These are phyloP conservation scores for Phlegmacium glaucopus DNA, from an alignment of 768 basidiomycete species.

Conservation along the genomic window DNA sequence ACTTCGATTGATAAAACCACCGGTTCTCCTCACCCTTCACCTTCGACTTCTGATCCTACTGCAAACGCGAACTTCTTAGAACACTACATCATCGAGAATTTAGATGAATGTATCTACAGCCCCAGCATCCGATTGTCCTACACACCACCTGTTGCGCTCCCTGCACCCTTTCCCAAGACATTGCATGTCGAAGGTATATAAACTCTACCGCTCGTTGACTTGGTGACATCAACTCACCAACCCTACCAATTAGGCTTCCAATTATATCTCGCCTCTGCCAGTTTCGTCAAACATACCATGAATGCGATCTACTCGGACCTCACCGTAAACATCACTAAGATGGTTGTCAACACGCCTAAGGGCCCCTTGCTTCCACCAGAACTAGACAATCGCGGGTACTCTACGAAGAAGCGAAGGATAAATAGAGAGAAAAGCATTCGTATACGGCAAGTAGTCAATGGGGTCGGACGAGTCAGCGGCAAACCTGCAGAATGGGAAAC, in stretches of 20 bases:
- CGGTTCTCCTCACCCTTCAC: conserved; percentile 29
- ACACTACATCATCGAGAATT: conserved; percentile 26
- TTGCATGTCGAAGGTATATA: conserved; percentile 66
- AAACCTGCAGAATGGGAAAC: conserved; percentile 67
- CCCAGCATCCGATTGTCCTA: conserved; percentile 60
- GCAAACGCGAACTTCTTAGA: conserved; percentile 28
- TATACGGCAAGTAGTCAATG: conserved; percentile 53
- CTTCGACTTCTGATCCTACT: conserved; percentile 18
- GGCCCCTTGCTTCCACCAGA: conserved; percentile 4
- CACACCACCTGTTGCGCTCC: conserved; percentile 64
- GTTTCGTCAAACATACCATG: conserved; percentile 69
- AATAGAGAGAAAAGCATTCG: conserved; percentile 57
- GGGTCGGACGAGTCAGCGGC: conserved; percentile 62
- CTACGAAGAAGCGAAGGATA: conserved; percentile 20
- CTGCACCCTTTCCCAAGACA: conserved; percentile 65
- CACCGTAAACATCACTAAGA: conserved; percentile 49
- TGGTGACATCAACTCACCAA: background rate
- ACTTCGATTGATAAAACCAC: conserved; percentile 48
- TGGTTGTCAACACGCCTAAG: conserved; percentile 34
- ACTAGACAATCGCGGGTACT: background rate
- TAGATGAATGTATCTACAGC: conserved; percentile 56
- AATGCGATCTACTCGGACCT: conserved; percentile 73
- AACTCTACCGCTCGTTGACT: background rate
- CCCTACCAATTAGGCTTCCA: conserved; percentile 43
- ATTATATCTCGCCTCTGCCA: conserved; percentile 67